Conservation (phyloP, 169 alveolate genomes). For the Plasmodium cynomolgi region DNA sequence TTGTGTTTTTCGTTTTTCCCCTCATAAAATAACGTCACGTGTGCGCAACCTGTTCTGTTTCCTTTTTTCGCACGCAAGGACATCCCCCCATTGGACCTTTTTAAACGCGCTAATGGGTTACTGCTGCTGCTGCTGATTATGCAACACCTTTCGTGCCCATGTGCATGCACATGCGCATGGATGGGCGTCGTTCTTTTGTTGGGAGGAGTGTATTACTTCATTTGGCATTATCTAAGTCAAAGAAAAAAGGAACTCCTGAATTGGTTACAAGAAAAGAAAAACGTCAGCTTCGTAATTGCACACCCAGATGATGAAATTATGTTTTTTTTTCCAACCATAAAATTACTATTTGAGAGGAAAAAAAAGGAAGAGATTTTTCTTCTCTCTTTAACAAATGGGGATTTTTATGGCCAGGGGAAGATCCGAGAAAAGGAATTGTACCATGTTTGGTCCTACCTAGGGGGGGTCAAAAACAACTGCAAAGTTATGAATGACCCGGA, state of each 20-base stretch:
- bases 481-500: slow-evolving; percentile 9
- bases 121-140: not conserved
- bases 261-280: not conserved
- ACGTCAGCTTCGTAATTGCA: slow-evolving; percentile 85
- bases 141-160: not conserved
- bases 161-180: not conserved
- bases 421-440: slow-evolving; percentile 72
- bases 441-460: slow-evolving; percentile 76
- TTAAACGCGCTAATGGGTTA: not conserved
- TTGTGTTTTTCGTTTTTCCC: not conserved
- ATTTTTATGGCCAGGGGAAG: slow-evolving; percentile 77
- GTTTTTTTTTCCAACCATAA: slow-evolving; percentile 92
- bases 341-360: slow-evolving; percentile 76
- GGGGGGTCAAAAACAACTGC: slow-evolving; percentile 36
- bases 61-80: not conserved
- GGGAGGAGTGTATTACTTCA: not conserved
- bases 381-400: slow-evolving; percentile 71
- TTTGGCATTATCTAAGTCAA: not conserved
- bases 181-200: not conserved
- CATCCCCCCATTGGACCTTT: not conserved
- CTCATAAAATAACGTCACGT: not conserved
- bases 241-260: slow-evolving; percentile 9
- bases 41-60: not conserved
- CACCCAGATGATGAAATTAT: slow-evolving; percentile 96
- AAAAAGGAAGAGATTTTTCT: slow-evolving; percentile 50